Base-by-base conservation (phyloP, 1,284 basidiomycete species). In the Inonotus hispidus region DNA sequence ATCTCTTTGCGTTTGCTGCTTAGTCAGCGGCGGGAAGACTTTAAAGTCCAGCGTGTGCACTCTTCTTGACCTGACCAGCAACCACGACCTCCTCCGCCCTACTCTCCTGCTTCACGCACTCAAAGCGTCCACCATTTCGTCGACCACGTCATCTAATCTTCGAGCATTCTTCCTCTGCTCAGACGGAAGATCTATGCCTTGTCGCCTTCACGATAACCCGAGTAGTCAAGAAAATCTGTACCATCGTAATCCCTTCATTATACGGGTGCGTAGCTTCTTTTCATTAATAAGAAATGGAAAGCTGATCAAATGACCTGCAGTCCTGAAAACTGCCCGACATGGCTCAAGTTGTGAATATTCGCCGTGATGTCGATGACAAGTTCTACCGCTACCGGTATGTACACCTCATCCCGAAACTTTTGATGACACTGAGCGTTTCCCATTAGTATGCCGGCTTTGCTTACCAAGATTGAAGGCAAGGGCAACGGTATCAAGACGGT, bases 401-500 rank as follows among this genome's bases (percentile, higher is more conserved):
- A 63, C 37, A 29, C 29, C 52, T 25, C 53, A 46, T n/a, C n/a
- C 32, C 58, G 29, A 25, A 27, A 25, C 53, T 35, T 23, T 50
- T 23, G 41, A n/a, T 13, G 13, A 53, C 8, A 52, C 49, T 39
- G 64, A 54, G 52, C 57, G 71, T 54, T 43, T 63, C 38, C 49
- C 14, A 37, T 47, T 53, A 92, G 92, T 69, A 99, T 99, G 97
- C 97, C 97, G 56, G 77, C 95, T 64, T 84, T 99, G 64, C 83
- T 86, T 68, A 98, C 92, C 68, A 99, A 99, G 80, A 95, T 99
- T 58, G 97, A 99, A 78, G 97, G 97, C 70, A 95, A 95, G 76
- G 97, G 97, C 61, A 99, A 99, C 73, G 97, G 97, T 67, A 99
- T 99, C 80, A 99, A 99, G 80, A 99, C 97, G 45, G 95, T 98